A percentile compares a stretch with the other conserved stretches of the same genome.
phyloP scores from a whole-genome alignment of 2,329 filamentous ascomycete species.

The Pseudogymnoascus sp. region DNA sequence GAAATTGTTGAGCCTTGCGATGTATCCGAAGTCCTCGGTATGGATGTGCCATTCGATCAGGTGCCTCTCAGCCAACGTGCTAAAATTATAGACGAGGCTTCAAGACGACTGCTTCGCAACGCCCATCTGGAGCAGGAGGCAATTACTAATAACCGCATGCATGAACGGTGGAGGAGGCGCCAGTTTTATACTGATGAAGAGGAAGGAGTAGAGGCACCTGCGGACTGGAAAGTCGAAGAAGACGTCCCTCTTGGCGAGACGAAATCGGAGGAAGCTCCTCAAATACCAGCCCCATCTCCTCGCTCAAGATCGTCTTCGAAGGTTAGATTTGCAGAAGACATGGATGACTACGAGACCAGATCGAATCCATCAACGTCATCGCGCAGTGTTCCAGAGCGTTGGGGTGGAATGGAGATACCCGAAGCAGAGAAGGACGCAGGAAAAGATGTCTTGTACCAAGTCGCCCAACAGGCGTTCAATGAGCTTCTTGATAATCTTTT shows the following conservation, averaged over 20 bases:
- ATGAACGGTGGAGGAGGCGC: conserved; percentile 69
- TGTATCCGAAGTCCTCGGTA: conserved; percentile 1
- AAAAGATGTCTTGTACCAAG: conserved; percentile 73
- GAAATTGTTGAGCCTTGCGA: conserved; percentile 6
- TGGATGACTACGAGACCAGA: conserved; percentile 61
- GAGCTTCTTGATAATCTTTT: conserved; percentile 86
- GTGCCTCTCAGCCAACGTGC: background rate
- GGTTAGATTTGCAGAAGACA: conserved; percentile 68
- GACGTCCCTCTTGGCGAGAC: conserved; percentile 38
- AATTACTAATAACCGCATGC: conserved; percentile 34
- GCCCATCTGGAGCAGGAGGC: background rate
- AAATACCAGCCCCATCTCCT: conserved; percentile 41
- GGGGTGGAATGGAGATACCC: conserved; percentile 72
- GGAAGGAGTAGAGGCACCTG: conserved; percentile 63
- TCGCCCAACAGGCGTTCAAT: conserved; percentile 88
- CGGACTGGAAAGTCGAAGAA: conserved; percentile 56
- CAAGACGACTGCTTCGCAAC: background rate
- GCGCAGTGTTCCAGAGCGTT: conserved; percentile 64
- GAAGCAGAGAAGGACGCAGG: conserved; percentile 73
- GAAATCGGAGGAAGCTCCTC: background rate
- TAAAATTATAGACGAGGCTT: background rate
- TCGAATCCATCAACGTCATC: conserved; percentile 71
- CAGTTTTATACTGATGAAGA: conserved; percentile 83
- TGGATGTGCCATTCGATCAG: background rate
- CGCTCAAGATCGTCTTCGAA: conserved; percentile 72